These are phyloP conservation scores for Raphanus sativus DNA, from an alignment of 345 rosid genomes.

Conservation along the genomic window DNA sequence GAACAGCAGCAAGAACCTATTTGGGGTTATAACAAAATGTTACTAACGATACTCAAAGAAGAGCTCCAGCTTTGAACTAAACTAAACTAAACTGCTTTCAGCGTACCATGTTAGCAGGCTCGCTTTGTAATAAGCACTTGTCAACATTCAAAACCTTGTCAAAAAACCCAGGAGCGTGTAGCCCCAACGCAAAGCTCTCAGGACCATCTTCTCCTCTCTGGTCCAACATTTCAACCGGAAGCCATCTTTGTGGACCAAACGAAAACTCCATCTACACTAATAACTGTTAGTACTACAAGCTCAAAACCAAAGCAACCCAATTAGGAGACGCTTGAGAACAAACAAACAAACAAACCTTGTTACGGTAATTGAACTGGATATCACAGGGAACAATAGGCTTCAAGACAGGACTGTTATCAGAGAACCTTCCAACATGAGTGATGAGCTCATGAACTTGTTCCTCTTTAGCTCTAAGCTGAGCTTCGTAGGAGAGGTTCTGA, in stretches of 20 bases:
- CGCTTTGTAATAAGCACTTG: slow-evolving; percentile 81
- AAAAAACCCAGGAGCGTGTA: slow-evolving; percentile 89
- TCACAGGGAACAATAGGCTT: slow-evolving; percentile 85
- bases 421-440: slow-evolving; percentile 68
- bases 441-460: slow-evolving; percentile 73
- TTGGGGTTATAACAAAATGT: neutral
- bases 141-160: slow-evolving; percentile 81
- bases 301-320: slow-evolving; percentile 4
- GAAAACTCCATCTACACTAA: slow-evolving; percentile 82
- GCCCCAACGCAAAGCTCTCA: slow-evolving; percentile 65
- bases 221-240: slow-evolving; percentile 57
- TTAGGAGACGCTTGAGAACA: neutral
- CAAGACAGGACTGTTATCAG: slow-evolving; percentile 51
- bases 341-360: slow-evolving; percentile 52
- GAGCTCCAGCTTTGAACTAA: neutral
- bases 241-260: slow-evolving; percentile 79
- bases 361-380: slow-evolving; percentile 77
- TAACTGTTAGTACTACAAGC: neutral
- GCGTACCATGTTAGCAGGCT: slow-evolving; percentile 76
- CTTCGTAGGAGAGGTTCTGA: slow-evolving; percentile 74
- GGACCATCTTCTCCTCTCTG: slow-evolving; percentile 54
- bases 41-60: neutral
- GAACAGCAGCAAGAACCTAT: slow-evolving; percentile 80
- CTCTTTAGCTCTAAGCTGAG: slow-evolving; percentile 85
- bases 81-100: slow-evolving; percentile 16